Evolutionary conservation across 1,284 basidiomycete genomes (phyloP).

Genomic region (Microbotryum saponariae): DNA sequence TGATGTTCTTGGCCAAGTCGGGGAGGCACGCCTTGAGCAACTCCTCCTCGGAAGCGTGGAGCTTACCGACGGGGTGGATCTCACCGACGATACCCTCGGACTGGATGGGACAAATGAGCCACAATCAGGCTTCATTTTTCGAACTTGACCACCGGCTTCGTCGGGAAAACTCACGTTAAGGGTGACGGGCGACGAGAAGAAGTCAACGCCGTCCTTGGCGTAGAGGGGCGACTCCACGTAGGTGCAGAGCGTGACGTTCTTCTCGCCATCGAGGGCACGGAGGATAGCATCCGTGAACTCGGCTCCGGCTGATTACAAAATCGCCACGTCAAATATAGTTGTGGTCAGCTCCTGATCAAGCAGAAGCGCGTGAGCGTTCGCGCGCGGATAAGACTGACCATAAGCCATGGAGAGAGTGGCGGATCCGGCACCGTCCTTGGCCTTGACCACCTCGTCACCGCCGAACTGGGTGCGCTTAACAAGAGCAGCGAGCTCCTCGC

Average conservation of each 20-base stretch:
- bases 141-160: neutral
- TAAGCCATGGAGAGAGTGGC: constrained; percentile 93
- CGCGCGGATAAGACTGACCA: constrained; percentile 40
- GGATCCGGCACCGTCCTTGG: constrained; percentile 80
- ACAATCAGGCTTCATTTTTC: constrained; percentile 8
- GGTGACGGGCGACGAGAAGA: constrained; percentile 84
- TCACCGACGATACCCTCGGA: constrained; percentile 72
- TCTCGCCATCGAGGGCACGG: constrained; percentile 77
- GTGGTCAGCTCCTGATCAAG: neutral
- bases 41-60: constrained; percentile 73
- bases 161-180: constrained; percentile 58
- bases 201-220: constrained; percentile 53
- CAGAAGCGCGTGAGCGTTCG: neutral
- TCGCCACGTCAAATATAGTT: too few species aligned
- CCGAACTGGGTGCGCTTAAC: constrained; percentile 84
- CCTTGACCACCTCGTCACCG: constrained; percentile 84
- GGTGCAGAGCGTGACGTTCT: constrained; percentile 57
- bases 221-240: constrained; percentile 59
- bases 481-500: constrained; percentile 60
- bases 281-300: constrained; percentile 78
- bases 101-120: constrained; percentile 42
- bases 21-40: too few species aligned
- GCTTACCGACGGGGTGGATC: constrained; percentile 69
- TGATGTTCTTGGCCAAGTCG: too few species aligned
- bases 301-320: constrained; percentile 55